These are phyloP conservation scores for Ustilago tritici DNA, from an alignment of 1,284 basidiomycete genomes.

Conservation along the genomic window DNA sequence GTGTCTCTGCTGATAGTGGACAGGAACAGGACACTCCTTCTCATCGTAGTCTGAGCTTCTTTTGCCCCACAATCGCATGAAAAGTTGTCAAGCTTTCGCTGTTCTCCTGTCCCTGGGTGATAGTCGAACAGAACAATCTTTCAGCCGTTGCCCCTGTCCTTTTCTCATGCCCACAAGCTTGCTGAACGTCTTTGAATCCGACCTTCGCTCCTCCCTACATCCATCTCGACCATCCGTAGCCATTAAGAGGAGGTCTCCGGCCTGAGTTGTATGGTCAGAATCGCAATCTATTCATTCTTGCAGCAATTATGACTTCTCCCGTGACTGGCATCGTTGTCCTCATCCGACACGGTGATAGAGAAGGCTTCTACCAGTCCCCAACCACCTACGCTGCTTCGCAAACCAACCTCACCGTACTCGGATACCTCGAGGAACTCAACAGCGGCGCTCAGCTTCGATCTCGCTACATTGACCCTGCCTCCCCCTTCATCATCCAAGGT, in stretches of 20 bases:
- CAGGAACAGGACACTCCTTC: not conserved
- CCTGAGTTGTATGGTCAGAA: not conserved
- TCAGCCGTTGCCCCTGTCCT: not conserved
- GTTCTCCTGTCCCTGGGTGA: slow-evolving; percentile 8
- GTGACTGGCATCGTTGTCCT: slow-evolving; percentile 83
- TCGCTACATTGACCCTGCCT: slow-evolving; percentile 78
- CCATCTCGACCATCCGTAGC: not conserved
- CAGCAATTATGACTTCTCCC: slow-evolving; percentile 27
- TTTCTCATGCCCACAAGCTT: not conserved
- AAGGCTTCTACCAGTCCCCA: slow-evolving; percentile 68
- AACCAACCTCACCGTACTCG: slow-evolving; percentile 84
- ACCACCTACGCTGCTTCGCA: slow-evolving; percentile 76
- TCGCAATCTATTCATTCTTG: not conserved
- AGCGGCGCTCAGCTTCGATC: slow-evolving; percentile 79
- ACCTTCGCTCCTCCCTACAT: not conserved
- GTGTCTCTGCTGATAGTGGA: not conserved
- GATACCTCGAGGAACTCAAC: slow-evolving; percentile 78
- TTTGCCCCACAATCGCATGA: slow-evolving; percentile 1
- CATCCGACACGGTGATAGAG: slow-evolving; percentile 84
- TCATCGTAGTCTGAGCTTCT: not conserved
- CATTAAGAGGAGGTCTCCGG: not conserved
- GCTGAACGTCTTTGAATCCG: not conserved
- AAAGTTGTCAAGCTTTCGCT: not conserved
- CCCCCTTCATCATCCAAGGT: slow-evolving; percentile 73
- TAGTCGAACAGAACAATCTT: not conserved